These are phyloP conservation scores for Colletotrichum sp. DNA, from an alignment of 2,329 filamentous ascomycete genomes.

Conservation along the genomic window DNA sequence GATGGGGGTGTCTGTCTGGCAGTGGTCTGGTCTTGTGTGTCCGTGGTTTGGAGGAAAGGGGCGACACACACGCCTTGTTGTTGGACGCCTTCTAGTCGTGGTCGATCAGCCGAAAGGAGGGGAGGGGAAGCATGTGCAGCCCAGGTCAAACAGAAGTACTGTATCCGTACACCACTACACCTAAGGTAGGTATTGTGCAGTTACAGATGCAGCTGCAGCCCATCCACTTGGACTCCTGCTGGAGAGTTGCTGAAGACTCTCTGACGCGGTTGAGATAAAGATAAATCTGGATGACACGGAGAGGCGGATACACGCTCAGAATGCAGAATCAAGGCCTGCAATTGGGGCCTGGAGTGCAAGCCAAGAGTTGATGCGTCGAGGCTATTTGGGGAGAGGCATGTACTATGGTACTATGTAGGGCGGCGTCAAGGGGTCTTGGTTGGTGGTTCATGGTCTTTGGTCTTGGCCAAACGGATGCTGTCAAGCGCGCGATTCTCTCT, in stretches of 20 bases:
- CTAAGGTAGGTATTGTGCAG: no score
- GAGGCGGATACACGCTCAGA: background rate
- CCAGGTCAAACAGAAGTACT: background rate
- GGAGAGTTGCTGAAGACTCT: background rate
- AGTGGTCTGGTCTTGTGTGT: background rate
- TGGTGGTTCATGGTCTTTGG: background rate
- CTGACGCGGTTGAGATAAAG: background rate
- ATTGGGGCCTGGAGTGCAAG: background rate
- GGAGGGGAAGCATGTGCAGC: background rate
- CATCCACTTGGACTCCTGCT: background rate
- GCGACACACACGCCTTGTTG: constrained; percentile 1
- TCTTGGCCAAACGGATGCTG: background rate
- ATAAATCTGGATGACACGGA: background rate
- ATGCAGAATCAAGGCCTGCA: background rate
- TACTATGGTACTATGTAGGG: background rate
- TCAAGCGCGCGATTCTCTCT: background rate
- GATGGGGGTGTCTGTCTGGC: background rate
- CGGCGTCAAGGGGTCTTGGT: background rate
- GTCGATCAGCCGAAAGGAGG: constrained; percentile 18
- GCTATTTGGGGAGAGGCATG: background rate
- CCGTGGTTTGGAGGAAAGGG: constrained; percentile 7
- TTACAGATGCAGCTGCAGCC: background rate
- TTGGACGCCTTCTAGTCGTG: constrained; percentile 6
- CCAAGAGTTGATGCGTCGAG: constrained; percentile 5
- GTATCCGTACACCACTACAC: background rate